Base-by-base conservation (phyloP, 106 monocot genomes). In the Alisma plantagoaquatica region DNA sequence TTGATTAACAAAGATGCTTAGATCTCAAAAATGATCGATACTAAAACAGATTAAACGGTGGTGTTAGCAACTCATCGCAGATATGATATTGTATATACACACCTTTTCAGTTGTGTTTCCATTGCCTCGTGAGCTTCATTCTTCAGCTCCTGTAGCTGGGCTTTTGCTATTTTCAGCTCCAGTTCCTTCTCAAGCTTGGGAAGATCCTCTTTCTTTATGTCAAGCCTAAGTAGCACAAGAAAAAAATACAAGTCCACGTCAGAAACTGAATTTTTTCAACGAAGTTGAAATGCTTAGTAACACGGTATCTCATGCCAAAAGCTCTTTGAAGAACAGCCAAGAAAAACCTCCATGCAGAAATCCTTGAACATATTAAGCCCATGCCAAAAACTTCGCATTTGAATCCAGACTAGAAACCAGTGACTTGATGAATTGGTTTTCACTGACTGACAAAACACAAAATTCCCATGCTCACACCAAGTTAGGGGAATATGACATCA, bases 31-130 rank as follows among this genome's bases (percentile, higher is more conserved):
- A 38, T 38, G 35, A 14, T 5, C 5, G 14, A 38, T 15, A 54
- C n/a, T 29, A 54, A 31, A 3, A 57, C 6, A 2, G n/a, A 41
- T 11, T 21, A 6, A 41, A 38, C 5, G 35, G 5, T 38, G 35
- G 5, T 38, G 35, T 7, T 14, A 38, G 9, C 5, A 38, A 38
- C 5, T 38, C 9, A 38, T 5, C 35, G 5, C 35, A 31, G 31
- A 62, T 10, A 33, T 3, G 33, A 20, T 23, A 28, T 20, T 33
- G 3, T 16, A 62, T 2, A 31, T 20, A 72, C 62, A 60, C 0
- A 87, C 93, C 87, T 77, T 54, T 94, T 94, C n/a, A 88, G 51
- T 52, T 87, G 93, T 51, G 83, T 72, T 27, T 88, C 87, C 84
- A 96, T 96, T 31, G 87, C 94, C 62, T 96, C 94, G 6, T 81